Base-by-base conservation (phyloP, 768 basidiomycete species). In the Tylopilus sp. region DNA sequence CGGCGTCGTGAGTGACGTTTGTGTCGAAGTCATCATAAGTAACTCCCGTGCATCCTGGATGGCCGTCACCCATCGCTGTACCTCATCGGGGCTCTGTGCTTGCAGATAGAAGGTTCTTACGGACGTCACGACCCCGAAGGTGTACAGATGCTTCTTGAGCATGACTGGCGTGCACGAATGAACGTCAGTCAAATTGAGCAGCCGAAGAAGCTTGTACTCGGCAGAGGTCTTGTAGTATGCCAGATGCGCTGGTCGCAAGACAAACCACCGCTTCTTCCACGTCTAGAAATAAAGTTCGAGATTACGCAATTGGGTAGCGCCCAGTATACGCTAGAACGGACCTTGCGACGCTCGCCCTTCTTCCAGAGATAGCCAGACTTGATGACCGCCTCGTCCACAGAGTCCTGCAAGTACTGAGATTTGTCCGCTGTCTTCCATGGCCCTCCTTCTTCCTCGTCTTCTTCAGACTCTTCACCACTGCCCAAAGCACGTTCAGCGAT, bases 251-350 rank as follows among this genome's bases (percentile, higher is more conserved):
- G 91, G 82, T 17, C 95, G 82, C 52, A 99, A 73, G 2, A 99
- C 97, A 61, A 98, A 98, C 95, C 95, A 98, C 20, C 95, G 82
- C 72, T 94, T 95, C 79, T 98, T 98, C 97, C 97, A 99, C 2
- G 89, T 93, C 94, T 95, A 64, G 40, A 18, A 36, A 23, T 28
- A 12, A 21, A 47, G 45, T 28, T 51, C 42, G 47, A 47, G 38
- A 49, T 47, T 11, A 45, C n/a, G 36, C 22, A 51, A 47, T 6
- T 42, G 31, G 52, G 2, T 13, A 28, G 22, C 21, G 20, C 31
- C 25, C 48, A 18, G 25, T 20, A 57, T 44, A 39, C 36, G 6
- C 7, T 7, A 28, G 28, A 8, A 69, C 79, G 51, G 57, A 95
- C 95, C 88, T 98, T 98, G 69, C 97, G 76, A 51, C 93, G 80